A percentile compares a stretch with the other conserved stretches of the same genome.
Conservation (phyloP, 768 basidiomycete species). For the Cystobasidium tubakii region DNA sequence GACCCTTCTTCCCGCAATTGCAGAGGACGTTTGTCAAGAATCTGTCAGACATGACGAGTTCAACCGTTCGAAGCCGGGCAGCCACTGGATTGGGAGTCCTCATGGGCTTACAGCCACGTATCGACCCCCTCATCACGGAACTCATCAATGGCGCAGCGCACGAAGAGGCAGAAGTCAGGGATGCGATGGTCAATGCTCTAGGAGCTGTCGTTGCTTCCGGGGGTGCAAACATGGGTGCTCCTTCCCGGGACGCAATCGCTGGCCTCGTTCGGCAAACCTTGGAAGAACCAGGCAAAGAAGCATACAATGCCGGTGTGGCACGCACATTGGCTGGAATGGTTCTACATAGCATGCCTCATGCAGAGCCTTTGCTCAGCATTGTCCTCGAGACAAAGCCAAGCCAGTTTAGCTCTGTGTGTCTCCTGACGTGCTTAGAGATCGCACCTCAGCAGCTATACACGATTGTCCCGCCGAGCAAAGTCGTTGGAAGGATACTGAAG, state of each 20-base stretch:
- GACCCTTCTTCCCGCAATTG: conserved; percentile 96
- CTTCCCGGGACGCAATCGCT: conserved; percentile 64
- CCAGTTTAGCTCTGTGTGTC: conserved; percentile 47
- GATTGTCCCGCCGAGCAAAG: conserved; percentile 58
- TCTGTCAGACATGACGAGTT: conserved; percentile 68
- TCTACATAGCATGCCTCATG: neutral
- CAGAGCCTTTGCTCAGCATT: conserved; percentile 49
- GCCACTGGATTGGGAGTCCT: conserved; percentile 77
- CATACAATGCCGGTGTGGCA: neutral
- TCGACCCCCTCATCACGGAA: conserved; percentile 87
- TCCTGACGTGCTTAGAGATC: conserved; percentile 49
- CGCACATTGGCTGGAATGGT: conserved; percentile 35
- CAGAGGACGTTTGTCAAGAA: conserved; percentile 96
- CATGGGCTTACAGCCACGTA: conserved; percentile 82
- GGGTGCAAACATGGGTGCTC: conserved; percentile 70
- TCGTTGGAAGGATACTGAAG: conserved; percentile 64
- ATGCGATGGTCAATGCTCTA: conserved; percentile 69
- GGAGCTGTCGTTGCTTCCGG: conserved; percentile 65
- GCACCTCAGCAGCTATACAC: conserved; percentile 62
- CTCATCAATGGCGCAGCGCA: conserved; percentile 50
- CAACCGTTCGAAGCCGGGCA: conserved; percentile 71
- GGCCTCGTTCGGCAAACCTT: conserved; percentile 76
- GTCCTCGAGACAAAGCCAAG: conserved; percentile 69
- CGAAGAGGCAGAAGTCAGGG: conserved; percentile 61
- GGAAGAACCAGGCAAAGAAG: conserved; percentile 60